Percentiles rank a stretch among this genome's conserved stretches.
Conservation (phyloP, 768 basidiomycete species). For the Gloeophyllum trabeum region DNA sequence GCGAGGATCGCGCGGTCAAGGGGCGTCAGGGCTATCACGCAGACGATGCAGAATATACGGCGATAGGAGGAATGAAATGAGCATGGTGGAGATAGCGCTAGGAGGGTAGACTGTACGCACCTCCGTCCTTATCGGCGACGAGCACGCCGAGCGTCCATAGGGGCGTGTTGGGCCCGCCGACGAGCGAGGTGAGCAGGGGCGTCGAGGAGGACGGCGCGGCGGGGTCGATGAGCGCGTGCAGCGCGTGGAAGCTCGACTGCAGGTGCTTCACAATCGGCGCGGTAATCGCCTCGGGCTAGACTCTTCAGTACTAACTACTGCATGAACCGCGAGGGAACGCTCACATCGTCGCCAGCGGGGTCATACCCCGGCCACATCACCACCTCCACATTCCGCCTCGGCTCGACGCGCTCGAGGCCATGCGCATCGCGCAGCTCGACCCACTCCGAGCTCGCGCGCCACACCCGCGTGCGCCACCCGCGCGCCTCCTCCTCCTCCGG, state of each 20-base stretch:
- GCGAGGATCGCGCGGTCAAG: conserved; percentile 36
- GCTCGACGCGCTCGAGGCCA: conserved; percentile 56
- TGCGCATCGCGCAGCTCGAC: conserved; percentile 53
- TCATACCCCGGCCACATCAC: conserved; percentile 36
- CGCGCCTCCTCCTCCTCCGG: background rate
- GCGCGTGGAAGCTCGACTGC: conserved; percentile 34
- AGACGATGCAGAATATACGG: no score
- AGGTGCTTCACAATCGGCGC: background rate
- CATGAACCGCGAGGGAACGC: conserved; percentile 27
- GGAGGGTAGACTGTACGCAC: no score
- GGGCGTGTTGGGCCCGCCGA: background rate
- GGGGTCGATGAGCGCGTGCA: conserved; percentile 43
- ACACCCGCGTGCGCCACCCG: conserved; percentile 12
- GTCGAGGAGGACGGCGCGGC: conserved; percentile 37
- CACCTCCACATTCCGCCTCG: conserved; percentile 54
- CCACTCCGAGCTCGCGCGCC: conserved; percentile 64
- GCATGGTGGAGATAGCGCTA: no score
- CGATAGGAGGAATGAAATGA: conserved; percentile 44
- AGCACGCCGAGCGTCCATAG: background rate
- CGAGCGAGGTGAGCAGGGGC: conserved; percentile 11
- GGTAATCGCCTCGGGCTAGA: background rate
- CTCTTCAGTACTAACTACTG: no score
- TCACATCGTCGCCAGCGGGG: conserved; percentile 19
- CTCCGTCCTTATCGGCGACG: background rate
- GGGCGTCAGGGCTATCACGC: conserved; percentile 19